A percentile compares a stretch with the other conserved stretches of the same genome.
Conservation (phyloP, 192 early-diverging fungal species). For the Rhizoclosmatium globosum region DNA sequence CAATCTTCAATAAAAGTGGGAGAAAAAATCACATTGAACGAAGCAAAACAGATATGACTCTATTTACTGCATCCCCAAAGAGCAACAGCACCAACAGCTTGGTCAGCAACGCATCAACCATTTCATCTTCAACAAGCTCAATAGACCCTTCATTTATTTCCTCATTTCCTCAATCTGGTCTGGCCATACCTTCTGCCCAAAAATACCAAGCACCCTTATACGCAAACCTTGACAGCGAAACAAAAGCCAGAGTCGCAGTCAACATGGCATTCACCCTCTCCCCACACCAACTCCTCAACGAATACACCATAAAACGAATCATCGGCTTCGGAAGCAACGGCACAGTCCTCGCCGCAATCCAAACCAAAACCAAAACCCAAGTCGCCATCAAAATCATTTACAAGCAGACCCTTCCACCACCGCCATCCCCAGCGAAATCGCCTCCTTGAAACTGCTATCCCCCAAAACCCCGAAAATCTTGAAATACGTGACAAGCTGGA, state of each 20-base stretch:
- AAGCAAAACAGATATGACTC: too few relatives aligned
- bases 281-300: slow-evolving; percentile 7
- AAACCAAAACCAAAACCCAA: not conserved
- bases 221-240: slow-evolving; percentile 6
- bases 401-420: slow-evolving; percentile 1
- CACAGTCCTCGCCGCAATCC: slow-evolving; percentile 28
- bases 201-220: not conserved
- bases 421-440: slow-evolving; percentile 14
- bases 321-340: slow-evolving; percentile 40
- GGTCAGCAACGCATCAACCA: too few relatives aligned
- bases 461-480: not conserved
- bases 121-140: too few relatives aligned
- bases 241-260: slow-evolving; percentile 27
- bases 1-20: too few relatives aligned
- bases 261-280: slow-evolving; percentile 1
- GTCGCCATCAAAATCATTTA: slow-evolving; percentile 40
- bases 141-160: too few relatives aligned
- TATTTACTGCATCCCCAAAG: too few relatives aligned
- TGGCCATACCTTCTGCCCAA: too few relatives aligned
- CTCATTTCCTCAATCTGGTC: too few relatives aligned
- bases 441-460: not conserved
- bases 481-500: not conserved
- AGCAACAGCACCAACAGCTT: too few relatives aligned
- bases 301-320: slow-evolving; percentile 13
- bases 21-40: too few relatives aligned